Evolutionary conservation across 805 yeast genomes (phyloP).

Genomic region (Metschnikowia lochheadii): DNA sequence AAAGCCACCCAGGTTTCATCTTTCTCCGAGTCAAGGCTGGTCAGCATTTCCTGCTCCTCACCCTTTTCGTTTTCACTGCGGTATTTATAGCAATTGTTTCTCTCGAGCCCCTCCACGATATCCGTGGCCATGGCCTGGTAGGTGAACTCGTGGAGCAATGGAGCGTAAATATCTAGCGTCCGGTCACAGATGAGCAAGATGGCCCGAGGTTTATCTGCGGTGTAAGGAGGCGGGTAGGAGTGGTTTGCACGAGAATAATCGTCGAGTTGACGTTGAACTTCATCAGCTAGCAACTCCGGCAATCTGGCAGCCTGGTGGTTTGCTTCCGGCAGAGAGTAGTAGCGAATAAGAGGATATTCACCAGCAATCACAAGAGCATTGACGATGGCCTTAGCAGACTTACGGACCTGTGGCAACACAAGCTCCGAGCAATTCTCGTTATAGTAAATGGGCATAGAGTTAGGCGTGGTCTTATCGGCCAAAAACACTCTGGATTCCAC

Average conservation of each 20-base stretch:
- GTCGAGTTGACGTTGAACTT: constrained; percentile 68
- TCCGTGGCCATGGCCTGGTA: constrained; percentile 94
- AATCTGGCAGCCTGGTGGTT: constrained; percentile 53
- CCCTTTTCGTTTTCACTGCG: constrained; percentile 51
- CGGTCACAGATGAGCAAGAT: constrained; percentile 77
- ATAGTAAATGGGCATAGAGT: constrained; percentile 70
- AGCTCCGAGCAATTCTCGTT: constrained; percentile 60
- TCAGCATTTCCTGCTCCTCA: constrained; percentile 27
- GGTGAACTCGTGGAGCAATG: constrained; percentile 82
- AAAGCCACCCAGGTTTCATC: constrained; percentile 72
- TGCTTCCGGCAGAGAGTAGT: constrained; percentile 50
- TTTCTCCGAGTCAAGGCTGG: constrained; percentile 50
- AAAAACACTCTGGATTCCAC: constrained; percentile 68
- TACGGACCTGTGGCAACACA: constrained; percentile 53
- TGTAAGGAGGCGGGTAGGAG: constrained; percentile 56
- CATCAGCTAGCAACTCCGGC: constrained; percentile 67
- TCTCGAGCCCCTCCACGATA: constrained; percentile 43
- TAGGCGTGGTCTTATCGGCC: constrained; percentile 46
- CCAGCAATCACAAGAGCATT: constrained; percentile 74
- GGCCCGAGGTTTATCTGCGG: constrained; percentile 59
- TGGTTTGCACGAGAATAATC: constrained; percentile 66
- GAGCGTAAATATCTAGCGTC: constrained; percentile 76
- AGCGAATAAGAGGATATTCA: constrained; percentile 84
- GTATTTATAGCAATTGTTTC: constrained; percentile 46
- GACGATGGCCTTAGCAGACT: constrained; percentile 62